Evolutionary conservation across 371 early-diverging fungal species (phyloP), one percentile per base, ranked within the genome.

Genomic region (Apophysomyces sp.): DNA sequence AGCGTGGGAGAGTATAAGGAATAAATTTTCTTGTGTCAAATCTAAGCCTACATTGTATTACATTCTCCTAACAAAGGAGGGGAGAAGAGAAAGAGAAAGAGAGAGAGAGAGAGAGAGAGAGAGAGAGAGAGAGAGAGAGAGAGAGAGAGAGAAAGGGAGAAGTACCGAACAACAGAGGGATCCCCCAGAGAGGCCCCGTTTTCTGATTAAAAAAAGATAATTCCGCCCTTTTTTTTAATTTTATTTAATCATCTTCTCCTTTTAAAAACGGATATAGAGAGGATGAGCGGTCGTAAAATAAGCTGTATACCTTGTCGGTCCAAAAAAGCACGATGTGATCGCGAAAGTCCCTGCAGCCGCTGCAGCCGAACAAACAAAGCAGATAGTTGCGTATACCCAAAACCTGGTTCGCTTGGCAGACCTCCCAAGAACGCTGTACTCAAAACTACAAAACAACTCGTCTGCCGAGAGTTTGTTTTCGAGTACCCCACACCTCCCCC

Each of bases 391-490:
- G 51, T 63, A 12, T 74, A 71, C 41, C 65, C 69, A 5, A 65
- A 70, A 52, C 71, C 71, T 12, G 71, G 69, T 18, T 68, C 70
- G 27, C 67, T 73, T 27, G 78, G 78, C 16, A 59, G 78, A 31
- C 78, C 78, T 3, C 71, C 78, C 0, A 78, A 74, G 55, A 74
- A 75, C 54, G 71, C 78, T 3, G 69, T 74, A n/a, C 58, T 72
- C 44, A 68, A 68, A 34, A 68, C 66, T 37, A 59, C 68, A n/a
- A 55, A 44, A 21, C n/a, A 44, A 58, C 21, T 6, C 9, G 34
- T 55, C n/a, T 63, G 63, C 40, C 59, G 71, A 37, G 71, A 74
- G 28, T 75, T 75, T 49, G 68, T 75, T 21, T 72, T 75, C 58
- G 75, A 75, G 57, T 44, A 71, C 30, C 26, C 13, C 32, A 27